These are phyloP conservation scores for Dothideomycetes sp. DNA, from an alignment of 2,329 filamentous ascomycete genomes.

Conservation along the genomic window DNA sequence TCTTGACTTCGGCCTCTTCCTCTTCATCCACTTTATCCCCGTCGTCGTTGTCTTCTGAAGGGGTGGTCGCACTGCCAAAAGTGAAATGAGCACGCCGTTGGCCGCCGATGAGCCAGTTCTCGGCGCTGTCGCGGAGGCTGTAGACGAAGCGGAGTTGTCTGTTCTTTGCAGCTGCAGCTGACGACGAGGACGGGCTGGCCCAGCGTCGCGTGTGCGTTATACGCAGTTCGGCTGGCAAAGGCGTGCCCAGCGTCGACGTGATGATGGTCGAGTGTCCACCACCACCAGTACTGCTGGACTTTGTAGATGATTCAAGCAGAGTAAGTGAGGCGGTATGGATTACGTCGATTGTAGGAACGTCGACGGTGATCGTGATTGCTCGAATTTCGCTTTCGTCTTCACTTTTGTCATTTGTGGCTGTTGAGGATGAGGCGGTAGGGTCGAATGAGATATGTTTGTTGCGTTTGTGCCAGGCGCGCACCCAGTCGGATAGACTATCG, in stretches of 20 bases:
- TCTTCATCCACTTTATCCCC: too few relatives aligned
- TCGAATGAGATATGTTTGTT: slow-evolving; percentile 13
- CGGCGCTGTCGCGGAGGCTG: slow-evolving; percentile 59
- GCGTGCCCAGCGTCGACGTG: slow-evolving; percentile 50
- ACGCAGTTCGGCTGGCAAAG: slow-evolving; percentile 50
- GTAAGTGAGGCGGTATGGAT: slow-evolving; percentile 68
- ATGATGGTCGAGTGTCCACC: slow-evolving; percentile 20
- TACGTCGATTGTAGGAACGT: slow-evolving; percentile 72
- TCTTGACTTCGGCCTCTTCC: slow-evolving; percentile 13
- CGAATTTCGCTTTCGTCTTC: too few relatives aligned
- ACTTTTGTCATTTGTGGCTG: too few relatives aligned
- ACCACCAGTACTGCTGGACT: slow-evolving; percentile 10
- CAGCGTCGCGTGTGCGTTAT: slow-evolving; percentile 47
- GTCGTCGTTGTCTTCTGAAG: too few relatives aligned
- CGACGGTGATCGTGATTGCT: slow-evolving; percentile 77
- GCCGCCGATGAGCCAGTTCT: slow-evolving; percentile 80
- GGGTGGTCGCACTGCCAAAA: too few relatives aligned
- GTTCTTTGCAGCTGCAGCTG: slow-evolving; percentile 31
- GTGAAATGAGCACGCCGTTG: slow-evolving; percentile 68
- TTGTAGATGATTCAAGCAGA: slow-evolving; percentile 30
- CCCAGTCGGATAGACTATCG: slow-evolving; percentile 37
- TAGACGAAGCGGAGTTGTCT: too few relatives aligned
- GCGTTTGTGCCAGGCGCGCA: slow-evolving; percentile 44
- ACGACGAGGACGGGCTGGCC: slow-evolving; percentile 19
- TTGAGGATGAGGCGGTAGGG: slow-evolving; percentile 23